A percentile compares a stretch with the other conserved stretches of the same genome.
These are phyloP conservation scores for Exophiala calicioides DNA, from an alignment of 2,329 filamentous ascomycete genomes.

Conservation along the genomic window DNA sequence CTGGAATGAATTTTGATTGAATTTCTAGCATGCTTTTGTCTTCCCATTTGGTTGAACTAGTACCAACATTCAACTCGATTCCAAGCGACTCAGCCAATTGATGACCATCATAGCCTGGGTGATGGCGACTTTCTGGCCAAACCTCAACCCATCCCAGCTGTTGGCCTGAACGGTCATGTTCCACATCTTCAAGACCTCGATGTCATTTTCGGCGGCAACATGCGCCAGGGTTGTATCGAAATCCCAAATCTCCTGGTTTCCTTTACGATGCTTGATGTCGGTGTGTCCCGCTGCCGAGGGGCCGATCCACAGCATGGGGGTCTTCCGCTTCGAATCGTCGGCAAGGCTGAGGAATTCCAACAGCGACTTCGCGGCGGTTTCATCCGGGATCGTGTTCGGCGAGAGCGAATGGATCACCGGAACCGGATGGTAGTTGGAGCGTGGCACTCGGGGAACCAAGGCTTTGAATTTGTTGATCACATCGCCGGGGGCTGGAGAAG, in stretches of 20 bases:
- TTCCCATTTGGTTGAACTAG: no score
- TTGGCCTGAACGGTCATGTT: constrained; percentile 46
- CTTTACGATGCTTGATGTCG: constrained; percentile 36
- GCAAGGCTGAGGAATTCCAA: constrained; percentile 44
- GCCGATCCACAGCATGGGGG: constrained; percentile 47
- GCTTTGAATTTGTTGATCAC: constrained; percentile 37
- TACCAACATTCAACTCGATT: constrained; percentile 22
- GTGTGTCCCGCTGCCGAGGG: constrained; percentile 43
- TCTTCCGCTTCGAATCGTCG: constrained; percentile 38
- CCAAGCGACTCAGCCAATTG: constrained; percentile 28
- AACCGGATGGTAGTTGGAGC: constrained; percentile 40
- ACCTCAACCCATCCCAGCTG: constrained; percentile 42
- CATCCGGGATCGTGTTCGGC: constrained; percentile 36
- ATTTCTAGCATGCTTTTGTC: no score
- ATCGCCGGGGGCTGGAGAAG: constrained; percentile 35
- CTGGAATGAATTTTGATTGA: no score
- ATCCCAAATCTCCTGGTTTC: constrained; percentile 42
- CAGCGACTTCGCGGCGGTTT: constrained; percentile 37
- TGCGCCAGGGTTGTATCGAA: constrained; percentile 40
- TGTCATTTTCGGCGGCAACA: constrained; percentile 38
- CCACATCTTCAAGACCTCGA: constrained; percentile 47
- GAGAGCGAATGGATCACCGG: constrained; percentile 44
- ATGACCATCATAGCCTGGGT: constrained; percentile 49
- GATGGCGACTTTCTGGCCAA: constrained; percentile 43
- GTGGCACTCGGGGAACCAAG: constrained; percentile 33